Conservation (phyloP, 1,284 basidiomycete genomes). For the Cronartium ribicola region DNA sequence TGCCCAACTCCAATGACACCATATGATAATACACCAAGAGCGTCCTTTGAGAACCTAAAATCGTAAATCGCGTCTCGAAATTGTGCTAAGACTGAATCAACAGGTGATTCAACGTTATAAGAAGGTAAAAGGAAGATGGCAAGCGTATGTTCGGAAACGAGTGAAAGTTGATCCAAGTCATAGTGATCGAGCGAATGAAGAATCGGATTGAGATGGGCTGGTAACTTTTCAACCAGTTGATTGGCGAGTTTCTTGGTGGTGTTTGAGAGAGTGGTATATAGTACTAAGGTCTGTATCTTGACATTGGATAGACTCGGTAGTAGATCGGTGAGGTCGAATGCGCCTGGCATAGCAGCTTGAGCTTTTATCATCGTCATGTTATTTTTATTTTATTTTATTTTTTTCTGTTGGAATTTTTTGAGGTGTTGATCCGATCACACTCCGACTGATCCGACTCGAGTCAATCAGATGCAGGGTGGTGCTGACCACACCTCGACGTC, state of each 20-base stretch:
- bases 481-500: too few relatives aligned
- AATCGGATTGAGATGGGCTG: not conserved
- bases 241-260: not conserved
- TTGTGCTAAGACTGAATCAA: constrained; percentile 31
- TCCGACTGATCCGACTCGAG: too few relatives aligned
- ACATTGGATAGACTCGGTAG: too few relatives aligned
- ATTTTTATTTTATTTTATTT: too few relatives aligned
- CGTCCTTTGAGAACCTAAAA: constrained; percentile 31
- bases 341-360: too few relatives aligned
- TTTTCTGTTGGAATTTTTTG: too few relatives aligned
- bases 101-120: constrained; percentile 39
- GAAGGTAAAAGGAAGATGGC: constrained; percentile 26
- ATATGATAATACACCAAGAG: constrained; percentile 11
- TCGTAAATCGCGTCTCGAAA: constrained; percentile 35
- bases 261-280: not conserved
- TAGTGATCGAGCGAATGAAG: not conserved
- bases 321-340: too few relatives aligned
- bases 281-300: not conserved
- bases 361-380: too few relatives aligned
- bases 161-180: not conserved
- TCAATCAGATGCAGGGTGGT: too few relatives aligned
- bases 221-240: not conserved
- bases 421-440: too few relatives aligned
- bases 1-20: constrained; percentile 29
- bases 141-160: not conserved